A percentile compares a stretch with the other conserved stretches of the same genome.
These are phyloP conservation scores for Spergularia bocconei DNA, from an alignment of 148 eudicot species.

Conservation along the genomic window DNA sequence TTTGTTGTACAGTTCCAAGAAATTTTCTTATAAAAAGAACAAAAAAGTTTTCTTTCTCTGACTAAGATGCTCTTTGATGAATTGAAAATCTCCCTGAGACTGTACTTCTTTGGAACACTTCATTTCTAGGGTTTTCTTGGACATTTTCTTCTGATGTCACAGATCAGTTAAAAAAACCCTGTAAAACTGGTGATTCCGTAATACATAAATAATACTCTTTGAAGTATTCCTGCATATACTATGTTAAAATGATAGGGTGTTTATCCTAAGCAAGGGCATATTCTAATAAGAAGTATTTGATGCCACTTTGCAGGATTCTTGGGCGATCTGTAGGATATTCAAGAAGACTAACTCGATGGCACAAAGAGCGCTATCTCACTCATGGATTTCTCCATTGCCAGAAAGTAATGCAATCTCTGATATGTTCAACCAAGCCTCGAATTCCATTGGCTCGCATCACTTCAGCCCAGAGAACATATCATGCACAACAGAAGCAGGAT, in stretches of 20 bases:
- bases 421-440: slow-evolving; percentile 32
- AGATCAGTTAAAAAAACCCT: background rate
- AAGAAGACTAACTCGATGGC: slow-evolving; percentile 74
- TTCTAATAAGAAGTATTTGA: background rate
- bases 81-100: too few relatives aligned
- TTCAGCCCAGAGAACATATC: slow-evolving; percentile 52
- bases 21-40: background rate
- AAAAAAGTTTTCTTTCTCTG: background rate
- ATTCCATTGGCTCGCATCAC: slow-evolving; percentile 14
- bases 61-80: too few relatives aligned
- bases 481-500: slow-evolving; percentile 44
- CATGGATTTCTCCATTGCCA: slow-evolving; percentile 61
- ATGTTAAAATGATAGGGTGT: too few relatives aligned
- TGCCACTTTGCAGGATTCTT: slow-evolving; percentile 56
- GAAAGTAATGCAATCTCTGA: slow-evolving; percentile 37
- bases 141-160: too few relatives aligned
- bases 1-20: background rate
- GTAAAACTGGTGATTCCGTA: too few relatives aligned
- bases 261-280: background rate
- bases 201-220: too few relatives aligned
- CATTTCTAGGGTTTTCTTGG: too few relatives aligned
- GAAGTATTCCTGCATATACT: too few relatives aligned
- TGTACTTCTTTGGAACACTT: too few relatives aligned
- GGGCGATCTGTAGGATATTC: slow-evolving; percentile 94
- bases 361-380: slow-evolving; percentile 63